These are phyloP conservation scores for Penicillium olsonii DNA, from an alignment of 2,329 filamentous ascomycete genomes.

Conservation along the genomic window DNA sequence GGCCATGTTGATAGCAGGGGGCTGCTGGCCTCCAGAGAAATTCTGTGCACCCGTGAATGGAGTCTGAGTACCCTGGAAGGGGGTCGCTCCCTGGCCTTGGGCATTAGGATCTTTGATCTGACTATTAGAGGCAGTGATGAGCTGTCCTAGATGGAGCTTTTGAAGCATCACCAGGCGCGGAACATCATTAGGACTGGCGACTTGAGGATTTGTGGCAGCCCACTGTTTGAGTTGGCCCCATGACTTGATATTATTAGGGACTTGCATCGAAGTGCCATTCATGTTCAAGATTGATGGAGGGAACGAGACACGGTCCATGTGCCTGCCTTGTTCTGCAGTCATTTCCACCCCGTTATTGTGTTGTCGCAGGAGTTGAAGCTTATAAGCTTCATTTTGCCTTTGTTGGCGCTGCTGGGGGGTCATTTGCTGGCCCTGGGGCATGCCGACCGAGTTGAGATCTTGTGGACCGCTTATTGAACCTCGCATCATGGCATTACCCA, in stretches of 20 bases:
- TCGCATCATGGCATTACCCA: slow-evolving; percentile 37
- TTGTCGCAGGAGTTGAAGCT: slow-evolving; percentile 36
- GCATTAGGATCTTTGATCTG: slow-evolving; percentile 31
- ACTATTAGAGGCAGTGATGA: slow-evolving; percentile 36
- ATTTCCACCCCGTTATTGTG: slow-evolving; percentile 38
- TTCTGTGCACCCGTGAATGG: slow-evolving; percentile 32
- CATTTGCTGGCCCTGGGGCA: slow-evolving; percentile 32
- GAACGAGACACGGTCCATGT: slow-evolving; percentile 46
- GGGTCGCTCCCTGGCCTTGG: slow-evolving; percentile 24
- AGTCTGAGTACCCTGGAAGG: slow-evolving; percentile 30
- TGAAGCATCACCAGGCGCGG: slow-evolving; percentile 45
- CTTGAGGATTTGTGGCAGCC: slow-evolving; percentile 49
- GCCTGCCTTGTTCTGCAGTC: slow-evolving; percentile 42
- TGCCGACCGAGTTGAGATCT: slow-evolving; percentile 30
- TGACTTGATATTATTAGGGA: slow-evolving; percentile 54
- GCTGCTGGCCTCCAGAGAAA: slow-evolving; percentile 31
- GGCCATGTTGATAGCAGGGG: slow-evolving; percentile 29
- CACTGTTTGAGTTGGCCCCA: slow-evolving; percentile 61
- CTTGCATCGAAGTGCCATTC: slow-evolving; percentile 32
- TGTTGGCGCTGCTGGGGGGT: slow-evolving; percentile 37
- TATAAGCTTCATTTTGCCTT: slow-evolving; percentile 34
- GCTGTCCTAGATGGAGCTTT: slow-evolving; percentile 48
- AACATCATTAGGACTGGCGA: slow-evolving; percentile 43
- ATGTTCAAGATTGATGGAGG: slow-evolving; percentile 37
- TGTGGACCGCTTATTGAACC: slow-evolving; percentile 38